phyloP scores from a whole-genome alignment of 345 rosid genomes.

The Populus nigra region DNA sequence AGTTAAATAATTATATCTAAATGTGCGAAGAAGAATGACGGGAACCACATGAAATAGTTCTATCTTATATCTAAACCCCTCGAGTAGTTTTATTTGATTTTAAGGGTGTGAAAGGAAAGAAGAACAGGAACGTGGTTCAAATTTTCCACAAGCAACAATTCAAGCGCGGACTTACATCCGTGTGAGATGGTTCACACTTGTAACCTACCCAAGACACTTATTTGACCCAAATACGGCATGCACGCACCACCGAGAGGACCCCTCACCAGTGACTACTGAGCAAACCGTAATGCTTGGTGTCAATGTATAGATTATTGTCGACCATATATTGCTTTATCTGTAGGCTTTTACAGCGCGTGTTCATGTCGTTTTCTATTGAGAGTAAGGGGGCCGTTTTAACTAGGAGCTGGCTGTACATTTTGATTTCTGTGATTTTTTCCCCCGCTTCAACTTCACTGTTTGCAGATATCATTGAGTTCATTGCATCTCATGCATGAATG shows the following conservation, averaged over 20 bases:
- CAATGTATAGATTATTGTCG: too few species aligned
- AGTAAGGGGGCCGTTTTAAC: not conserved
- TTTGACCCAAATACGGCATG: not conserved
- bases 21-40: too few species aligned
- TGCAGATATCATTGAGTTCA: not conserved
- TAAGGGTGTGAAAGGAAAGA: not conserved
- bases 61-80: not conserved
- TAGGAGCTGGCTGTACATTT: not conserved
- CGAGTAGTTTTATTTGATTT: too few species aligned
- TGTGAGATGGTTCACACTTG: not conserved
- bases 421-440: not conserved
- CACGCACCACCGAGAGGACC: not conserved
- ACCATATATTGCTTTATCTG: not conserved
- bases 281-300: not conserved
- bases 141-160: not conserved
- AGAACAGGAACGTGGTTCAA: not conserved
- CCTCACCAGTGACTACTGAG: not conserved
- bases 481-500: not conserved
- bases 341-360: not conserved
- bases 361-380: not conserved
- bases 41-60: too few species aligned
- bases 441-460: not conserved
- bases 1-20: too few species aligned
- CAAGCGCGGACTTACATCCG: not conserved
- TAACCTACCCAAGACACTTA: not conserved